phyloP scores from a whole-genome alignment of 2,329 filamentous ascomycete genomes.

The Leptographium procerum region DNA sequence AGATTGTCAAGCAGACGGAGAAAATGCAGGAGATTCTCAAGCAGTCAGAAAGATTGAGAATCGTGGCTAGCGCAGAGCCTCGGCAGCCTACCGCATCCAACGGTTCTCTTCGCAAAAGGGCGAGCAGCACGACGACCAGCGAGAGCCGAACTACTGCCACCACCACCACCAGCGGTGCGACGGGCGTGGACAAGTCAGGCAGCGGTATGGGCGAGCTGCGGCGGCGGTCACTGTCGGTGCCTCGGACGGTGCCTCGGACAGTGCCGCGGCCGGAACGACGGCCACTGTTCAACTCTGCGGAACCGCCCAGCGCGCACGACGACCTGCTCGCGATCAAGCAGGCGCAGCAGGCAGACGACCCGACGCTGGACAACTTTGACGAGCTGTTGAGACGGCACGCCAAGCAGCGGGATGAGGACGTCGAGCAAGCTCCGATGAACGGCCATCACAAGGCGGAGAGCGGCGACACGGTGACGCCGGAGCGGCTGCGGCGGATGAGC shows the following conservation, averaged over 20 bases:
- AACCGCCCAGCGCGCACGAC: conserved; percentile 41
- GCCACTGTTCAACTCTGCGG: conserved; percentile 42
- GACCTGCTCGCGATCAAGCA: conserved; percentile 43
- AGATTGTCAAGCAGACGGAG: not conserved
- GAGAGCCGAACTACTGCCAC: not conserved
- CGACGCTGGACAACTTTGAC: conserved; percentile 47
- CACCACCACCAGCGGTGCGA: not conserved
- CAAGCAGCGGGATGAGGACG: conserved; percentile 9
- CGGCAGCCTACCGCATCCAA: not conserved
- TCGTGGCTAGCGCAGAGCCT: no score
- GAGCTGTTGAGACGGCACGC: conserved; percentile 31
- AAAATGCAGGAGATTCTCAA: not conserved
- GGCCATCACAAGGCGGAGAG: no score
- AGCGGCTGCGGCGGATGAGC: conserved; percentile 29
- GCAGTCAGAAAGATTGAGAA: no score
- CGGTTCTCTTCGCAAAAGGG: conserved; percentile 6
- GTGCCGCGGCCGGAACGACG: conserved; percentile 32
- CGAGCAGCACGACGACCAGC: conserved; percentile 7
- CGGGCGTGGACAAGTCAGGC: conserved; percentile 11
- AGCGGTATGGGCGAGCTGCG: conserved; percentile 19
- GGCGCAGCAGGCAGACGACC: conserved; percentile 41
- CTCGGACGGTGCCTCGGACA: conserved; percentile 29
- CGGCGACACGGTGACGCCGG: not conserved
- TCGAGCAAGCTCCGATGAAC: no score
- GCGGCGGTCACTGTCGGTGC: conserved; percentile 26